A percentile compares a stretch with the other conserved stretches of the same genome.
These are phyloP conservation scores for Chloromonas sp. DNA, from an alignment of 163 green algal genomes.

Conservation along the genomic window DNA sequence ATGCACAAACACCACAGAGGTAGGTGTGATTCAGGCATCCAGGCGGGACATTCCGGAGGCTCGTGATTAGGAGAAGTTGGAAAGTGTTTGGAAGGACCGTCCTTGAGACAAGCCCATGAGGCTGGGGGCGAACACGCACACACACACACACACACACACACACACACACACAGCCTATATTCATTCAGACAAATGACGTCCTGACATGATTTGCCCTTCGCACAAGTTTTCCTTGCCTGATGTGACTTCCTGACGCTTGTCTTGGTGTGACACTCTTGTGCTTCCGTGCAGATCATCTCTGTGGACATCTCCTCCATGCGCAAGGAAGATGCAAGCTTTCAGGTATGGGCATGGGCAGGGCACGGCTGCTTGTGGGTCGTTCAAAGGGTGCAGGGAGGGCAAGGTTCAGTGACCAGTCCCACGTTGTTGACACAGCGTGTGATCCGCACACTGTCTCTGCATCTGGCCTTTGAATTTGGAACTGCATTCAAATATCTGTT, in stretches of 20 bases:
- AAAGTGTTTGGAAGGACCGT: too few relatives aligned
- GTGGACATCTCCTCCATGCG: conserved; percentile 78
- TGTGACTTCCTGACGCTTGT: not conserved
- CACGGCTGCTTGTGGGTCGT: not conserved
- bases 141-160: too few relatives aligned
- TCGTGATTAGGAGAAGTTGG: not conserved
- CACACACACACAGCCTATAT: not conserved
- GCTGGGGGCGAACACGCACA: too few relatives aligned
- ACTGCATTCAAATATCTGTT: too few relatives aligned
- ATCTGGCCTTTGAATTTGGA: too few relatives aligned
- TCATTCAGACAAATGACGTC: not conserved
- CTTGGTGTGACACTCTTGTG: not conserved
- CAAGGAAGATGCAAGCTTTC: conserved; percentile 73
- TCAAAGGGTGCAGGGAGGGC: too few relatives aligned
- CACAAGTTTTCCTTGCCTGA: too few relatives aligned
- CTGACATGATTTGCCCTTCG: too few relatives aligned
- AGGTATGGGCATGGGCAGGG: conserved; percentile 15
- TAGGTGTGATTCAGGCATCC: not conserved
- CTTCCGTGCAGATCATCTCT: conserved; percentile 10
- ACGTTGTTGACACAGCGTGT: too few relatives aligned
- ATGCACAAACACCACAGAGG: conserved; percentile 11
- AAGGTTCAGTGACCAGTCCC: too few relatives aligned
- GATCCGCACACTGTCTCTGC: too few relatives aligned
- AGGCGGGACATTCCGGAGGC: not conserved
- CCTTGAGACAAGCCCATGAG: too few relatives aligned